Base-by-base conservation (phyloP, 2,329 filamentous ascomycete species). In the Hypomyces perniciosus region DNA sequence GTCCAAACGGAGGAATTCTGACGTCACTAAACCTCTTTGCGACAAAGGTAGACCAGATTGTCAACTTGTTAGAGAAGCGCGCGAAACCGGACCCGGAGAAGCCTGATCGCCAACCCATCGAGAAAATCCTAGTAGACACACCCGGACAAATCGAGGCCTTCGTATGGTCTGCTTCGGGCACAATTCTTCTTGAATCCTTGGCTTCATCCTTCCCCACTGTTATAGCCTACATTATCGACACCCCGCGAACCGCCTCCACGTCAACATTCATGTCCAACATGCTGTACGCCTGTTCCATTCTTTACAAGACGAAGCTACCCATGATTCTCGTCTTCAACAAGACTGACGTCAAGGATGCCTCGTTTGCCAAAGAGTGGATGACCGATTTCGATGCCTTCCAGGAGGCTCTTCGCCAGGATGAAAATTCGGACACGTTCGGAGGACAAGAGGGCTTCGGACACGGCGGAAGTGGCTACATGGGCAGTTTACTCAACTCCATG, bases 271-370 rank as follows among this genome's bases (percentile, higher is more conserved):
- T 99, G 93, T 95, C 88, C 67, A 99, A 99, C 72, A 99, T 99
- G 93, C 84, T 99, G 40, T 99, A 99, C 69, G 93, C 93, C 26
- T 97, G 93, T 77, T 95, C 88, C 54, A 99, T 99, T 57, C 80
- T 99, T 12, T 99, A 99, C 80, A 97, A 97, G 76, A 97, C 92
- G 2, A 96, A 95, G 67, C 77, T 99, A 0, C 93, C 93, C 27
- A 99, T 99, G 93, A 95, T 99, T 48, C 74, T 99, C 6, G 93
- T 99, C 8, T 97, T 99, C 78, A 99, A 99, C 77, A 99, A 99
- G 75, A 96, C 91, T 0, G 93, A 99, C 63, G 90, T 95, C 39
- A 90, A 95, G 67, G 87, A 95, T 62, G 89, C 90, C 0, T 80
- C 81, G 28, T 96, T 96, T 63, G 93, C 91, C 1, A 93, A 92